Conservation (phyloP, 768 basidiomycete genomes). For the Suillus hirtellus region DNA sequence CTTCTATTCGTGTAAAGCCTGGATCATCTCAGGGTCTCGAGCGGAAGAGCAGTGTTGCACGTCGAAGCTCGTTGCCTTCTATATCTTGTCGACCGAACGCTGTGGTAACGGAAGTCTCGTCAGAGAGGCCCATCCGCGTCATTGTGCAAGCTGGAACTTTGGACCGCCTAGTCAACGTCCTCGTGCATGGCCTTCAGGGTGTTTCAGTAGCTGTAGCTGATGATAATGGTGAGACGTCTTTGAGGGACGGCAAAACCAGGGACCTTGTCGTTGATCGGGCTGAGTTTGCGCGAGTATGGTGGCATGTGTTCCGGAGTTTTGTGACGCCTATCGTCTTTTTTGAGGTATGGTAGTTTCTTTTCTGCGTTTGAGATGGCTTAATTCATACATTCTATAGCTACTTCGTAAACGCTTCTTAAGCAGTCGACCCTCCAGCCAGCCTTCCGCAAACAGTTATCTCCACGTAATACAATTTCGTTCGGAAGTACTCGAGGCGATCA, state of each 20-base stretch:
- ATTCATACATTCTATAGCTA: slow-evolving; percentile 44
- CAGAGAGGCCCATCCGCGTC: slow-evolving; percentile 73
- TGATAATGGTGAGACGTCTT: slow-evolving; percentile 83
- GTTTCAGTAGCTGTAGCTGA: slow-evolving; percentile 82
- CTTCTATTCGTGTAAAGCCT: slow-evolving; percentile 79
- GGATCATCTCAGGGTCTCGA: slow-evolving; percentile 67
- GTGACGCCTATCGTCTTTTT: slow-evolving; percentile 81
- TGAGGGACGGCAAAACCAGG: slow-evolving; percentile 71
- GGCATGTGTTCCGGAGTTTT: slow-evolving; percentile 81
- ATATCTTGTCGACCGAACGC: slow-evolving; percentile 63
- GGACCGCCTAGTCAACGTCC: slow-evolving; percentile 68
- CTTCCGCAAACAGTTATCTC: slow-evolving; percentile 43
- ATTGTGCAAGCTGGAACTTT: slow-evolving; percentile 79
- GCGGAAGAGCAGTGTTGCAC: slow-evolving; percentile 73
- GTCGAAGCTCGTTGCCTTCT: slow-evolving; percentile 78
- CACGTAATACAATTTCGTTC: slow-evolving; percentile 52
- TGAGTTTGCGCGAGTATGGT: slow-evolving; percentile 80
- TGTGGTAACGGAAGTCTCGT: slow-evolving; percentile 59
- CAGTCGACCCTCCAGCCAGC: slow-evolving; percentile 43
- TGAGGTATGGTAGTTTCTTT: slow-evolving; percentile 53
- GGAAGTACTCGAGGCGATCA: slow-evolving; percentile 63
- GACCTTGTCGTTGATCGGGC: slow-evolving; percentile 69
- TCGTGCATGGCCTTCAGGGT: slow-evolving; percentile 75
- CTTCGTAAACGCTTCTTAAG: slow-evolving; percentile 73
- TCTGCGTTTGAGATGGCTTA: not conserved